Conservation (phyloP, 2,329 filamentous ascomycete species). For the Trichoderma brevicompactum region DNA sequence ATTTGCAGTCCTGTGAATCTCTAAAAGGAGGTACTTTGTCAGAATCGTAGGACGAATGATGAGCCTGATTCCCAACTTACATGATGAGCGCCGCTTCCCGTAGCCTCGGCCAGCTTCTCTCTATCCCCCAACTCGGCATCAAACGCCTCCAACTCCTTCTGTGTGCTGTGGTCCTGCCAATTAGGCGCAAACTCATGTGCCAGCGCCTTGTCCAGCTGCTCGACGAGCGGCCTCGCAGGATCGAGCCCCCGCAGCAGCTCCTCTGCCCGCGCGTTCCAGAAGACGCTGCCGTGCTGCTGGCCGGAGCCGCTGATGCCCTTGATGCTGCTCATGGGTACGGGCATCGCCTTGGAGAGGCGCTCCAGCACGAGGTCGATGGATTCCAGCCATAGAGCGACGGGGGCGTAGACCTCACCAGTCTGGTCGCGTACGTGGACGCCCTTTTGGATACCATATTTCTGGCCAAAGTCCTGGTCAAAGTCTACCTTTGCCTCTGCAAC, state of each 20-base stretch:
- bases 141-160: conserved; percentile 87
- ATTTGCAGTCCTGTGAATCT: conserved; percentile 98
- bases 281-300: conserved; percentile 97
- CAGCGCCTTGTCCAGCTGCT: conserved; percentile 74
- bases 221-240: conserved; percentile 63
- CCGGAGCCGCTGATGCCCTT: conserved; percentile 87
- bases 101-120: conserved; percentile 73
- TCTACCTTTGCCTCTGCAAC: conserved; percentile 88
- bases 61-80: conserved; percentile 55
- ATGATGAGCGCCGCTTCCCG: conserved; percentile 93
- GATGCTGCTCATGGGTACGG: conserved; percentile 69
- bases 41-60: neutral
- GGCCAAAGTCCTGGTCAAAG: conserved; percentile 81
- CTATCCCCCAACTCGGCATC: conserved; percentile 71
- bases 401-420: conserved; percentile 89
- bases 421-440: conserved; percentile 82
- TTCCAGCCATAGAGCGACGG: conserved; percentile 93
- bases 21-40: conserved; percentile 46
- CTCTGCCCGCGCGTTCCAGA: conserved; percentile 78
- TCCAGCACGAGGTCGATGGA: conserved; percentile 83
- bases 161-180: conserved; percentile 97
- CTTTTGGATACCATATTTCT: conserved; percentile 79
- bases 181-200: conserved; percentile 89
- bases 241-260: conserved; percentile 65
- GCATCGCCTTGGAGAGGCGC: conserved; percentile 69